Evolutionary conservation across 1,139 yeast genomes (phyloP).

Genomic region (Kazachstania sp.): DNA sequence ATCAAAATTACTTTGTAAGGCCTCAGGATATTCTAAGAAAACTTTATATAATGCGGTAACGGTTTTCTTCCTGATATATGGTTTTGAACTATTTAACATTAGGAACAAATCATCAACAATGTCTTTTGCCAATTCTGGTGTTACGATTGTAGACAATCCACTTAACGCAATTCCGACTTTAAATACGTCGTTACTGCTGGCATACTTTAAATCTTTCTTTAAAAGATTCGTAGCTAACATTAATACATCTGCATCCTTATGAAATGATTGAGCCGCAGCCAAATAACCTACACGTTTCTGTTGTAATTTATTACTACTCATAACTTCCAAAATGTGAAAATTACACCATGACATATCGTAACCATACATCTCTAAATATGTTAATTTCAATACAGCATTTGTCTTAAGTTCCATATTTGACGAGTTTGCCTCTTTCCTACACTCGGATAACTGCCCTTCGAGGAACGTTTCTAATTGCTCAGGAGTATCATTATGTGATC

Average conservation of each 20-base stretch:
- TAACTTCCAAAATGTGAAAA: constrained; percentile 87
- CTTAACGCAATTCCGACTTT: constrained; percentile 84
- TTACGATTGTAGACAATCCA: constrained; percentile 90
- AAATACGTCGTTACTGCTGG: constrained; percentile 42
- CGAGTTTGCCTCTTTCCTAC: constrained; percentile 70
- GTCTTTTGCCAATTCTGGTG: constrained; percentile 80
- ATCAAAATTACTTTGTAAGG: constrained; percentile 62
- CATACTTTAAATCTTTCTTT: constrained; percentile 72
- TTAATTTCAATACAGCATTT: constrained; percentile 77
- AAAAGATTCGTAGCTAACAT: constrained; percentile 88
- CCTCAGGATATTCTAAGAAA: constrained; percentile 86
- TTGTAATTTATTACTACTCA: constrained; percentile 83
- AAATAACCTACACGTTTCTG: constrained; percentile 95
- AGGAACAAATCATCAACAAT: constrained; percentile 78
- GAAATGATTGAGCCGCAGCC: constrained; percentile 87
- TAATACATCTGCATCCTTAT: constrained; percentile 75
- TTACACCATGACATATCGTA: constrained; percentile 98
- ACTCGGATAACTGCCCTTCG: constrained; percentile 68
- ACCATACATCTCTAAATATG: constrained; percentile 95
- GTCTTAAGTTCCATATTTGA: constrained; percentile 83
- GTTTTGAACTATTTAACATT: constrained; percentile 81
- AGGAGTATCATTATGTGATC: constrained; percentile 70
- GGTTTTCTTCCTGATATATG: constrained; percentile 89
- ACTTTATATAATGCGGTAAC: constrained; percentile 85
- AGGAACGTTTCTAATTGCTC: constrained; percentile 64